A percentile compares a stretch with the other conserved stretches of the same genome.
Evolutionary conservation across 768 basidiomycete species (phyloP).

Genomic region (Russula foetens): DNA sequence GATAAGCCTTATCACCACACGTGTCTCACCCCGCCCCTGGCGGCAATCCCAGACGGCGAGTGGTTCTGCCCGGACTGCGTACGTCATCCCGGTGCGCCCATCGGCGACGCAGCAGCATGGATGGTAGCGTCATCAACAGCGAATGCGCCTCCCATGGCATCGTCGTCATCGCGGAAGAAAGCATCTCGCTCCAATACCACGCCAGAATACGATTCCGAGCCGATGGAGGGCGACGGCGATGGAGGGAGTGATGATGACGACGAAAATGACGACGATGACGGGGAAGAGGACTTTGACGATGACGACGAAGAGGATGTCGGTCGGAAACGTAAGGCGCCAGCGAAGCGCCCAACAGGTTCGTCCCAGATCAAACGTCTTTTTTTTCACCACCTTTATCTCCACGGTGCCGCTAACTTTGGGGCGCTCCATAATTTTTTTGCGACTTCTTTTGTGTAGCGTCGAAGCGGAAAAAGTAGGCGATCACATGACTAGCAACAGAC

Average conservation of each 20-base stretch:
- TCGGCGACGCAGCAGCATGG: constrained; percentile 16
- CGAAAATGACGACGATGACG: not conserved
- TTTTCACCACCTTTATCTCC: not conserved
- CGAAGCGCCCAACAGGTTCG: constrained; percentile 34
- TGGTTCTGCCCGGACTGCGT: constrained; percentile 85
- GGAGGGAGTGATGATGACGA: constrained; percentile 18
- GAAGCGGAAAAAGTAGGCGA: constrained; percentile 34
- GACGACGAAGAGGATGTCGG: constrained; percentile 17
- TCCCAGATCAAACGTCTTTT: not conserved
- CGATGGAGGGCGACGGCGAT: constrained; percentile 5
- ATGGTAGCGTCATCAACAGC: not conserved
- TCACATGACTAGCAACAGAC: not conserved
- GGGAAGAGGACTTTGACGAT: not conserved
- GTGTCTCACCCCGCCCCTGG: constrained; percentile 74
- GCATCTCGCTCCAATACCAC: not conserved
- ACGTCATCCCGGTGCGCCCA: constrained; percentile 47
- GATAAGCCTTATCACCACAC: constrained; percentile 81
- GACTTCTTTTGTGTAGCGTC: constrained; percentile 24
- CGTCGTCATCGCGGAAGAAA: constrained; percentile 1
- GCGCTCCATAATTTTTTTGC: no score
- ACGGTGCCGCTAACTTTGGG: not conserved
- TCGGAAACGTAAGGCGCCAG: constrained; percentile 40
- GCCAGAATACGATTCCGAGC: not conserved
- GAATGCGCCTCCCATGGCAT: constrained; percentile 2
- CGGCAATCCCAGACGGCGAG: constrained; percentile 75